Percentiles rank a stretch among this genome's conserved stretches.
phyloP scores from a whole-genome alignment of 257 asterid genomes.

The Dorcoceras hygrometricum region DNA sequence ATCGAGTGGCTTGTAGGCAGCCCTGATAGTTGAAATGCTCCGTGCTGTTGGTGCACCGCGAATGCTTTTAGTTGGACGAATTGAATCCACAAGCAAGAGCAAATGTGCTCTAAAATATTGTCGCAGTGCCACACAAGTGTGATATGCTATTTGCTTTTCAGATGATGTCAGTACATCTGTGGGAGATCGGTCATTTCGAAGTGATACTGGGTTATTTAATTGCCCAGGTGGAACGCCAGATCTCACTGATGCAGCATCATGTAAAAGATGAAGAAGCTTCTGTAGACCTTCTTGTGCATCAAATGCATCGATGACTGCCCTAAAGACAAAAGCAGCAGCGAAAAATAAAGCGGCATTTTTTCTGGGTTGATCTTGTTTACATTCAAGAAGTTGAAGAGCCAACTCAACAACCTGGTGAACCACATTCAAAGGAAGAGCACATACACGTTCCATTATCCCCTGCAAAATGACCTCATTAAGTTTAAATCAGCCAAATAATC shows the following conservation, averaged over 20 bases:
- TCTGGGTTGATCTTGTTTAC: constrained; percentile 81
- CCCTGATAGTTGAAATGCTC: constrained; percentile 58
- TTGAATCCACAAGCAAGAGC: constrained; percentile 72
- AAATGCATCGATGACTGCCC: constrained; percentile 86
- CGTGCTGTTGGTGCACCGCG: constrained; percentile 81
- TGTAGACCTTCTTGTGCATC: constrained; percentile 91
- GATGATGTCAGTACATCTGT: constrained; percentile 85
- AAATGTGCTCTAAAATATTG: constrained; percentile 95
- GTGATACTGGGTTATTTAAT: constrained; percentile 57
- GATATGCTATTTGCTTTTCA: constrained; percentile 95
- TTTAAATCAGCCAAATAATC: constrained; percentile 12
- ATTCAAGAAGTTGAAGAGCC: constrained; percentile 85
- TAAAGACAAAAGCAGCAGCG: constrained; percentile 89
- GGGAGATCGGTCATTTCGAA: constrained; percentile 80
- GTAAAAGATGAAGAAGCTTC: constrained; percentile 73
- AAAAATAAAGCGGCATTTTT: constrained; percentile 91
- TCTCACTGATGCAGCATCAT: constrained; percentile 95
- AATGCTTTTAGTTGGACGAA: constrained; percentile 75
- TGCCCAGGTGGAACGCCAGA: constrained; percentile 80
- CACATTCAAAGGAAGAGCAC: constrained; percentile 80
- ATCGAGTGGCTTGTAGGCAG: constrained; percentile 92
- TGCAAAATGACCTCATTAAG: constrained; percentile 27
- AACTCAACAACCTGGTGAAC: constrained; percentile 82
- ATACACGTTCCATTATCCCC: constrained; percentile 99
- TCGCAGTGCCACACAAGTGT: constrained; percentile 83